A percentile compares a stretch with the other conserved stretches of the same genome.
Evolutionary conservation across 345 rosid species (phyloP).

Genomic region (Zanthoxylum bungeanum): DNA sequence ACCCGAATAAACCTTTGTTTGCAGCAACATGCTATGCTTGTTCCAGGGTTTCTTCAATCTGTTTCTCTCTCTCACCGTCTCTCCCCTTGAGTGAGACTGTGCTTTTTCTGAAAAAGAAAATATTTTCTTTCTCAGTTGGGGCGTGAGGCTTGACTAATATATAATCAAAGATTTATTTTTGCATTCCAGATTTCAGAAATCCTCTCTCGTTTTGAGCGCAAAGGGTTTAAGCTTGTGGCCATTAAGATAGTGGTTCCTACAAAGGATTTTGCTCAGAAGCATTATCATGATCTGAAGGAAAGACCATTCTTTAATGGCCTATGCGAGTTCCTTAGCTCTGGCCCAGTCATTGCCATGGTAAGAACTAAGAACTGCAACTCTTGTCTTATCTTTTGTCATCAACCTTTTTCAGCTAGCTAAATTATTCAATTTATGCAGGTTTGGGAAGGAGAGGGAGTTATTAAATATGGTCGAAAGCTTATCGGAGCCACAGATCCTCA

Average conservation of each 20-base stretch:
- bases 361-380: slow-evolving; percentile 8
- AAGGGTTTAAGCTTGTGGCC: slow-evolving; percentile 96
- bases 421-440: slow-evolving; percentile 44
- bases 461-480: slow-evolving; percentile 84
- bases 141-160: not conserved
- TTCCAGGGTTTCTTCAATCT: not conserved
- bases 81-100: not conserved
- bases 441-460: slow-evolving; percentile 99
- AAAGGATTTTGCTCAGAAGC: slow-evolving; percentile 82
- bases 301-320: slow-evolving; percentile 94
- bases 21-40: not conserved
- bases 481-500: slow-evolving; percentile 99
- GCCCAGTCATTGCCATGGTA: slow-evolving; percentile 98
- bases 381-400: not conserved
- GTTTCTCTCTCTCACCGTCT: not conserved
- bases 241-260: slow-evolving; percentile 77
- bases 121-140: not conserved
- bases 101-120: not conserved
- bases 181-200: slow-evolving; percentile 74
- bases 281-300: slow-evolving; percentile 90
- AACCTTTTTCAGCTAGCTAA: not conserved
- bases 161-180: not conserved
- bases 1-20: not conserved
- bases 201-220: slow-evolving; percentile 92
- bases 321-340: slow-evolving; percentile 97